Conservation (phyloP, 2,329 filamentous ascomycete species). For the Sporothrix globosa region DNA sequence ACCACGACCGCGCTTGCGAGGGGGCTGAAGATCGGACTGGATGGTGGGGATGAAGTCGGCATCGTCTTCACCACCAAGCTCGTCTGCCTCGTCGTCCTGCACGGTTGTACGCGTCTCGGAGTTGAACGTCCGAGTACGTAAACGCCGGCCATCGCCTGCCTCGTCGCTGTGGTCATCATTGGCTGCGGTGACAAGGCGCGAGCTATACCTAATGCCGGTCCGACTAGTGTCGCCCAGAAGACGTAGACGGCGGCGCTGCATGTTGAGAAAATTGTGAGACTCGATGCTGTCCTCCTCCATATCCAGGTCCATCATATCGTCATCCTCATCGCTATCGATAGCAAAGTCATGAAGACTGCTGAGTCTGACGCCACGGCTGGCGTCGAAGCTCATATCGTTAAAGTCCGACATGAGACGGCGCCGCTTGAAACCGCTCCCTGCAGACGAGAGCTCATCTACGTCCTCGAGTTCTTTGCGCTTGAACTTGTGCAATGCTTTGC, state of each 20-base stretch:
- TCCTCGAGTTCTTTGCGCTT: conserved; percentile 26
- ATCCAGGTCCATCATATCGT: conserved; percentile 25
- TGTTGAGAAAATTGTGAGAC: neutral
- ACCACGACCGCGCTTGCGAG: conserved; percentile 30
- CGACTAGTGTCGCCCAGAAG: neutral
- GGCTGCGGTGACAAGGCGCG: conserved; percentile 25
- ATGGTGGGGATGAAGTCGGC: conserved; percentile 40
- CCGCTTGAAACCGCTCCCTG: conserved; percentile 24
- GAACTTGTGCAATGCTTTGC: conserved; percentile 30
- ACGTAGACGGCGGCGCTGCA: conserved; percentile 22
- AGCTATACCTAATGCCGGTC: conserved; percentile 30
- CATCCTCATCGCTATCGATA: neutral
- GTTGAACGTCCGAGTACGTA: conserved; percentile 25
- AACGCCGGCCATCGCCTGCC: conserved; percentile 1
- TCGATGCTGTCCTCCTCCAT: conserved; percentile 22
- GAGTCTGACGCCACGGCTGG: neutral
- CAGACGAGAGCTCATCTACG: conserved; percentile 19
- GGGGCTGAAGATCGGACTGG: conserved; percentile 39
- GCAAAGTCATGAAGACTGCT: neutral
- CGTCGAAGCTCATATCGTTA: conserved; percentile 27
- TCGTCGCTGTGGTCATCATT: conserved; percentile 23
- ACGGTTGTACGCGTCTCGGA: neutral
- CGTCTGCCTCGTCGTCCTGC: conserved; percentile 39
- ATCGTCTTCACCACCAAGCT: conserved; percentile 41
- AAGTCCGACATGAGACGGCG: conserved; percentile 21